Evolutionary conservation across 768 basidiomycete species (phyloP).

Genomic region (Boletus rubroflammeus): DNA sequence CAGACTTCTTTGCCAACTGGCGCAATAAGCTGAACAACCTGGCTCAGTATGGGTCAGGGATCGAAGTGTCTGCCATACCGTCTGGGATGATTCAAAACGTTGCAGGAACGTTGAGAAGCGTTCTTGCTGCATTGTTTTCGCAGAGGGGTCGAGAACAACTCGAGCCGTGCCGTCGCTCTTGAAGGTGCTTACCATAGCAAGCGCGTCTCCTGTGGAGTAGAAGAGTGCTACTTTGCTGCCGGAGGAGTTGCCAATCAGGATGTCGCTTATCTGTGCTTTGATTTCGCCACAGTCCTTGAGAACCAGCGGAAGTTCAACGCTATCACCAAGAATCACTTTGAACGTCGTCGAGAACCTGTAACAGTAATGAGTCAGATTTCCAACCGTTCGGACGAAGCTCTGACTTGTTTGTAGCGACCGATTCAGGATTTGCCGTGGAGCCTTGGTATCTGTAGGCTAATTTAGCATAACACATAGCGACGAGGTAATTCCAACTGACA

Average conservation of each 20-base stretch:
- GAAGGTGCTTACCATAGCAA: conserved; percentile 50
- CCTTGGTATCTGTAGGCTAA: conserved; percentile 25
- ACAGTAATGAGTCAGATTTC: conserved; percentile 1
- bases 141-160: conserved; percentile 38
- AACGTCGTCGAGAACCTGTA: conserved; percentile 34
- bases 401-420: conserved; percentile 17
- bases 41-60: background rate
- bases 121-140: conserved; percentile 40
- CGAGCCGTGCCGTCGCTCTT: conserved; percentile 49
- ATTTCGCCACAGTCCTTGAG: conserved; percentile 40
- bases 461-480: conserved; percentile 2
- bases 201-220: conserved; percentile 46
- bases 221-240: conserved; percentile 58
- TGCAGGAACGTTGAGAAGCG: conserved; percentile 48
- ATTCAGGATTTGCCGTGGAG: background rate
- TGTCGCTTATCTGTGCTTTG: conserved; percentile 35
- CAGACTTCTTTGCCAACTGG: conserved; percentile 50
- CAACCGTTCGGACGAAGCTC: conserved; percentile 2
- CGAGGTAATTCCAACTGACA: conserved; percentile 40
- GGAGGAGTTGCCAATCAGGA: conserved; percentile 33
- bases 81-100: conserved; percentile 49
- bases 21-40: conserved; percentile 50
- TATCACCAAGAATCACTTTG: conserved; percentile 47
- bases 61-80: conserved; percentile 38
- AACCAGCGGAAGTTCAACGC: conserved; percentile 47